Percentiles rank a stretch among this genome's conserved stretches.
Evolutionary conservation across 78 protist species (phyloP).

Genomic region (Dictyostelium intermedium): DNA sequence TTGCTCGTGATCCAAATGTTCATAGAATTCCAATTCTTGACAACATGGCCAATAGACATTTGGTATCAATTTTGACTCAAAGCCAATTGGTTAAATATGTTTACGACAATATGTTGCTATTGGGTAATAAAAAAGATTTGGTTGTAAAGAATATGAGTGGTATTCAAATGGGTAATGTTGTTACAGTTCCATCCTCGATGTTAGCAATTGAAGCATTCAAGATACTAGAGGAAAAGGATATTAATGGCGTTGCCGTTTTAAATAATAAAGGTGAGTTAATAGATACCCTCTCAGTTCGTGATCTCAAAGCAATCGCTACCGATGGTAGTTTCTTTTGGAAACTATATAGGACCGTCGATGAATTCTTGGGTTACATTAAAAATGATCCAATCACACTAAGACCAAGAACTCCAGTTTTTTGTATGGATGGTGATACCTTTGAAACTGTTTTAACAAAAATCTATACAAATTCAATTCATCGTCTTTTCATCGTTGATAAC

Average conservation of each 20-base stretch:
- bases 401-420: conserved; percentile 25
- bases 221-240: conserved; percentile 29
- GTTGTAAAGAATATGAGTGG: conserved; percentile 52
- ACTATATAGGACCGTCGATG: conserved; percentile 37
- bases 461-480: conserved; percentile 54
- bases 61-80: conserved; percentile 61
- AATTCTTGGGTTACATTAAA: conserved; percentile 46
- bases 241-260: conserved; percentile 68
- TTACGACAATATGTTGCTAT: conserved; percentile 17
- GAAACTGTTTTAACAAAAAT: conserved; percentile 57
- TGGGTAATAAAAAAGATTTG: conserved; percentile 60
- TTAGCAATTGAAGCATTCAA: conserved; percentile 73
- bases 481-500: conserved; percentile 54
- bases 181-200: not conserved
- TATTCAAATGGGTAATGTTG: not conserved
- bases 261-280: conserved; percentile 13
- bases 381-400: conserved; percentile 25
- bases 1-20: conserved; percentile 67
- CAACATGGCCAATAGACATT: conserved; percentile 39
- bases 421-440: conserved; percentile 42
- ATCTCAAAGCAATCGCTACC: conserved; percentile 55
- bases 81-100: conserved; percentile 58
- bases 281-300: conserved; percentile 41
- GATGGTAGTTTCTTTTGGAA: conserved; percentile 71
- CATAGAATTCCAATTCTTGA: conserved; percentile 70